phyloP scores from a whole-genome alignment of 495 filamentous ascomycete genomes.

The Aspergillus sclerotioniger region DNA sequence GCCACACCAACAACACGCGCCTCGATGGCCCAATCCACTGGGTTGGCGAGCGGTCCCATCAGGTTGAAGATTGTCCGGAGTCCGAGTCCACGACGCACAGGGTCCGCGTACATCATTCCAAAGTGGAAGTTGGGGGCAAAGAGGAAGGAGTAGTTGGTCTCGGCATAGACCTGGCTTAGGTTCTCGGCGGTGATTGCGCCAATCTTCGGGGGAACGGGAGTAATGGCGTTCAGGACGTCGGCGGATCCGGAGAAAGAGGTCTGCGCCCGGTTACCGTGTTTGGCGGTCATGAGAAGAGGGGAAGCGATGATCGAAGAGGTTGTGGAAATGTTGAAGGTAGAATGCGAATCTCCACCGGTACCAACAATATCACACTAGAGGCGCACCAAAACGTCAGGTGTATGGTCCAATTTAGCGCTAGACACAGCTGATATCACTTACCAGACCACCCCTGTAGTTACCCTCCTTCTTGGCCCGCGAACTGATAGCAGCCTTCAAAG shows the following conservation, averaged over 20 bases:
- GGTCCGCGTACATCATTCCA: constrained; percentile 82
- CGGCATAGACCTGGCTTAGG: constrained; percentile 65
- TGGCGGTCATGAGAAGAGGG: constrained; percentile 74
- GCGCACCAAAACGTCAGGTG: constrained; percentile 1
- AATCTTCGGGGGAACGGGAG: constrained; percentile 69
- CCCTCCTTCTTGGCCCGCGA: constrained; percentile 59
- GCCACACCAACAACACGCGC: constrained; percentile 90
- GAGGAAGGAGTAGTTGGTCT: constrained; percentile 89
- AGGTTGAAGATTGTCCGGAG: constrained; percentile 97
- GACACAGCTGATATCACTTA: constrained; percentile 30
- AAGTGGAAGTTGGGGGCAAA: constrained; percentile 97
- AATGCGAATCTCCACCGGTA: constrained; percentile 93
- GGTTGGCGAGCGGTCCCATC: constrained; percentile 88
- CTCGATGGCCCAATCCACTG: constrained; percentile 74
- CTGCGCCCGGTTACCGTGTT: constrained; percentile 95
- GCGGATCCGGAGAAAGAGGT: constrained; percentile 95
- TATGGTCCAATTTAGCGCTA: background rate
- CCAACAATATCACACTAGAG: constrained; percentile 91
- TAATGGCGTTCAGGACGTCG: constrained; percentile 75
- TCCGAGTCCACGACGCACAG: constrained; percentile 78
- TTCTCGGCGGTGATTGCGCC: constrained; percentile 66
- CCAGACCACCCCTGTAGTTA: constrained; percentile 67
- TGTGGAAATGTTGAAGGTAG: constrained; percentile 97
- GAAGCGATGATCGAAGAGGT: constrained; percentile 91
- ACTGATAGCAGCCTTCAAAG: constrained; percentile 57